A percentile compares a stretch with the other conserved stretches of the same genome.
phyloP scores from a whole-genome alignment of 2,329 filamentous ascomycete species.

The Phyllosticta citriasiana region DNA sequence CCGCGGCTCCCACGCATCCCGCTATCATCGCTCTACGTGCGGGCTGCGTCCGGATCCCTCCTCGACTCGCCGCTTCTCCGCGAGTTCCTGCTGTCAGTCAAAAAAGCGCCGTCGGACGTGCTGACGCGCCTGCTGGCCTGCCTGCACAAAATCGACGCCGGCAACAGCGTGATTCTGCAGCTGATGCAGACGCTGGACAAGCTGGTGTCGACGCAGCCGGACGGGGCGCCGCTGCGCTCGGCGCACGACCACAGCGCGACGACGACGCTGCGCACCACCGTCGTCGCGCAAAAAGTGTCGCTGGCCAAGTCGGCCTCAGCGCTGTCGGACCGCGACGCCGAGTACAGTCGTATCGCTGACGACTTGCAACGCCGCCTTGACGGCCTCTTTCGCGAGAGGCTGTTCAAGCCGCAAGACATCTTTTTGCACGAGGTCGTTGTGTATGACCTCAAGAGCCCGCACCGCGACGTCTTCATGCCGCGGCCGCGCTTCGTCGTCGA shows the following conservation, averaged over 20 bases:
- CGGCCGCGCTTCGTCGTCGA: constrained; percentile 61
- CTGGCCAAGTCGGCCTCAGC: constrained; percentile 64
- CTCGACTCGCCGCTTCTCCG: constrained; percentile 40
- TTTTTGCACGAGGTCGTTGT: constrained; percentile 64
- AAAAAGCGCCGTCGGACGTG: constrained; percentile 49
- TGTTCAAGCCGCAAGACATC: constrained; percentile 42
- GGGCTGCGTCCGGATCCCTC: constrained; percentile 49
- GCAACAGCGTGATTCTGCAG: background rate
- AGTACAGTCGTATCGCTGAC: constrained; percentile 58
- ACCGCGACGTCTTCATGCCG: constrained; percentile 65
- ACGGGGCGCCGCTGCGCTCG: constrained; percentile 48
- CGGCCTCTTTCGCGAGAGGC: constrained; percentile 33
- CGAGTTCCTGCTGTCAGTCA: constrained; percentile 47
- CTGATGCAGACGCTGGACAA: constrained; percentile 1
- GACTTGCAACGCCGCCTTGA: constrained; percentile 42
- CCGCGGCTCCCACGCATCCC: constrained; percentile 26
- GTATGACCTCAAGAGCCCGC: constrained; percentile 61
- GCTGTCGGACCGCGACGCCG: constrained; percentile 59
- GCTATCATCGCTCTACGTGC: constrained; percentile 47
- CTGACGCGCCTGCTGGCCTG: constrained; percentile 34
- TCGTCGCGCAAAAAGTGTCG: constrained; percentile 73
- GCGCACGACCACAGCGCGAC: constrained; percentile 55
- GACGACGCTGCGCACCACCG: constrained; percentile 58
- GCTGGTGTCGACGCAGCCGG: constrained; percentile 10
- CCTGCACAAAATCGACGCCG: constrained; percentile 15